A percentile compares a stretch with the other conserved stretches of the same genome.
These are phyloP conservation scores for Crithidia bombi DNA, from an alignment of 208 protist species.

Conservation along the genomic window DNA sequence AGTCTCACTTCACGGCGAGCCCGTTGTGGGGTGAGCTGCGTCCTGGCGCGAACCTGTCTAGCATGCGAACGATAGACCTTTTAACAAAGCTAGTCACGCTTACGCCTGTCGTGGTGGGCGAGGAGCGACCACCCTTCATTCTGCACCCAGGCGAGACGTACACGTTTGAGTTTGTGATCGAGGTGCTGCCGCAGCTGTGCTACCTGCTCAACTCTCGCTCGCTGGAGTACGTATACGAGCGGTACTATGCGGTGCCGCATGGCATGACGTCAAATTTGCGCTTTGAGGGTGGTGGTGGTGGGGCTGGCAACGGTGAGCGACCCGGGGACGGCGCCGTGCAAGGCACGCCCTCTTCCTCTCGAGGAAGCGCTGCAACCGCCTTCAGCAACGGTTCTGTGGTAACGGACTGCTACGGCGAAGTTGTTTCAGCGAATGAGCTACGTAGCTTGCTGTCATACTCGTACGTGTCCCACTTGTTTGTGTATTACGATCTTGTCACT, in stretches of 20 bases:
- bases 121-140: slow-evolving; percentile 53
- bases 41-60: slow-evolving; percentile 43
- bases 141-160: slow-evolving; percentile 74
- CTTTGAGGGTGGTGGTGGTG: slow-evolving; percentile 4
- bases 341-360: slow-evolving; percentile 8
- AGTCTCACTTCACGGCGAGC: slow-evolving; percentile 27
- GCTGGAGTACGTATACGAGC: slow-evolving; percentile 63
- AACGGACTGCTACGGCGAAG: slow-evolving; percentile 37
- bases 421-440: slow-evolving; percentile 50
- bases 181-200: slow-evolving; percentile 75
- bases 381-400: slow-evolving; percentile 29
- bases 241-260: slow-evolving; percentile 36
- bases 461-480: slow-evolving; percentile 71
- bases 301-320: background rate
- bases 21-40: slow-evolving; percentile 53
- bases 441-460: slow-evolving; percentile 48
- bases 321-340: slow-evolving; percentile 14
- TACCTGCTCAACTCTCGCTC: slow-evolving; percentile 67
- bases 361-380: slow-evolving; percentile 10
- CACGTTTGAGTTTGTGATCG: slow-evolving; percentile 80
- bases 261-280: slow-evolving; percentile 4
- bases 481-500: slow-evolving; percentile 53
- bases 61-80: slow-evolving; percentile 58
- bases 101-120: slow-evolving; percentile 65
- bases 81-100: slow-evolving; percentile 60